Percentiles rank a stretch among this genome's conserved stretches.
Evolutionary conservation across 148 eudicot genomes (phyloP).

Genomic region (Linanthus parryae): DNA sequence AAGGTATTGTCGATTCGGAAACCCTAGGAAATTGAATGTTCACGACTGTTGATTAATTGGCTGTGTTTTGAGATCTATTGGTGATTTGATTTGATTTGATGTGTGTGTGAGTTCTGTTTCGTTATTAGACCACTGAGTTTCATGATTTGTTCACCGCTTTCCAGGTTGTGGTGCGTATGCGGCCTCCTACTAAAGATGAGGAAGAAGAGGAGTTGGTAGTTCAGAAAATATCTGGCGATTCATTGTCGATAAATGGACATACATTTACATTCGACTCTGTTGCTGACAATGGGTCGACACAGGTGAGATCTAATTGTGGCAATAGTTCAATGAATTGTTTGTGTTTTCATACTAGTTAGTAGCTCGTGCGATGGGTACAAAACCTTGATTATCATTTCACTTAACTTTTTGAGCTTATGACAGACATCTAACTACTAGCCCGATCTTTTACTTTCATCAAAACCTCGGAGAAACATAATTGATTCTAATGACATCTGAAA

Average conservation of each 20-base stretch:
- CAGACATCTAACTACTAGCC: too few species aligned
- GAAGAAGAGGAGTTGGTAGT: constrained; percentile 62
- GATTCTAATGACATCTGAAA: too few species aligned
- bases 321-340: constrained; percentile 4
- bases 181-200: constrained; percentile 76
- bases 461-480: too few species aligned
- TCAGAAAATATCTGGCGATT: constrained; percentile 65
- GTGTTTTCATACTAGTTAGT: too few species aligned
- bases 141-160: constrained; percentile 5
- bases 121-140: background rate
- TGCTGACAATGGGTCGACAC: constrained; percentile 69
- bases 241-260: constrained; percentile 65
- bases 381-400: too few species aligned
- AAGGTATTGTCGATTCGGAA: constrained; percentile 26
- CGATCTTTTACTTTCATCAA: too few species aligned
- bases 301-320: constrained; percentile 42
- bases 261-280: constrained; percentile 86
- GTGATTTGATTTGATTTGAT: background rate
- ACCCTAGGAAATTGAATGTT: too few species aligned
- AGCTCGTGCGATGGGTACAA: too few species aligned
- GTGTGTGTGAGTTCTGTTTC: background rate
- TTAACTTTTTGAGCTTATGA: too few species aligned
- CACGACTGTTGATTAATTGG: too few species aligned
- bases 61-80: background rate
- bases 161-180: constrained; percentile 89